phyloP scores from a whole-genome alignment of 352 stramenopile genomes.

The Sclerospora graminicola region DNA sequence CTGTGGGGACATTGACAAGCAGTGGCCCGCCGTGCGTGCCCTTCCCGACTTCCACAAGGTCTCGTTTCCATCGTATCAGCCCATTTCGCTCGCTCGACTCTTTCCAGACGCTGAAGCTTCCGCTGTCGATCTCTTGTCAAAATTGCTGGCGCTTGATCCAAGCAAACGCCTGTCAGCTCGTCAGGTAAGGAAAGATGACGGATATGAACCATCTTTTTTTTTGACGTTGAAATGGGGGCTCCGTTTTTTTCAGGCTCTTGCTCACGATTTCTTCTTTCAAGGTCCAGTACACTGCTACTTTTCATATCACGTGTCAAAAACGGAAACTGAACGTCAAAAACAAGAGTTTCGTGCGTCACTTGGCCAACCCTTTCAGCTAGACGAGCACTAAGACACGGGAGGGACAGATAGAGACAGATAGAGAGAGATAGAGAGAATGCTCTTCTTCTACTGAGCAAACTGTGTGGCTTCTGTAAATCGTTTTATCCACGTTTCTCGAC shows the following conservation, averaged over 20 bases:
- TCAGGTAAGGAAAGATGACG: no score
- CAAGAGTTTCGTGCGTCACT: conserved; percentile 20
- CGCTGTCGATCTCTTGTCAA: conserved; percentile 47
- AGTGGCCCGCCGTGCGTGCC: conserved; percentile 38
- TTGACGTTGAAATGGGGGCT: no score
- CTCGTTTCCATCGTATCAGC: conserved; percentile 40
- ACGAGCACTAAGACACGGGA: no score
- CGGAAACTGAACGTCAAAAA: no score
- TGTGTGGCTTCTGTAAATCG: conserved; percentile 62
- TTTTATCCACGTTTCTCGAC: conserved; percentile 70
- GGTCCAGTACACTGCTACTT: conserved; percentile 16
- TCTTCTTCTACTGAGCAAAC: conserved; percentile 19
- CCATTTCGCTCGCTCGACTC: no score
- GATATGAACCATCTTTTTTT: no score
- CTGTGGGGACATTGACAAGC: conserved; percentile 38
- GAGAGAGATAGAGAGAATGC: no score
- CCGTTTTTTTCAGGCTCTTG: conserved; percentile 30
- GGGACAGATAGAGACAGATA: no score
- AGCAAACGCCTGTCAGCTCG: conserved; percentile 27
- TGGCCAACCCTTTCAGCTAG: conserved; percentile 26
- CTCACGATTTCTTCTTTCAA: conserved; percentile 39
- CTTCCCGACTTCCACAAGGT: conserved; percentile 70
- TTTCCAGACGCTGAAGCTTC: conserved; percentile 33
- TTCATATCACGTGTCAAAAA: conserved; percentile 7
- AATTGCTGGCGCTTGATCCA: conserved; percentile 16